phyloP scores from a whole-genome alignment of 805 yeast genomes.

The Saccharomycopsis vini region DNA sequence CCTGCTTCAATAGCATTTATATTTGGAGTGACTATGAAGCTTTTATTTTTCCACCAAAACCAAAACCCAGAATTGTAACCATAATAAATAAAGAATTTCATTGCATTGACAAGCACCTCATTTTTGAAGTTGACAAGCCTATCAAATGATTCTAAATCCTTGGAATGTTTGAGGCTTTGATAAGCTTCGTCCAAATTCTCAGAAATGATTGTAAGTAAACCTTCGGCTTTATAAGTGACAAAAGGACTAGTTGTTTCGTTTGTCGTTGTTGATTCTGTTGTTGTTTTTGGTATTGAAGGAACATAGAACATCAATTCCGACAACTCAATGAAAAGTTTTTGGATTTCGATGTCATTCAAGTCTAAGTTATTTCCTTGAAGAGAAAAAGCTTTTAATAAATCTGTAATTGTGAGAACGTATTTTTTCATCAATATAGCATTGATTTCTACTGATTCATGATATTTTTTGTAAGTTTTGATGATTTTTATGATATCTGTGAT shows the following conservation, averaged over 20 bases:
- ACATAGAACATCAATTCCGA: not conserved
- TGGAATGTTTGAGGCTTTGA: too few relatives aligned
- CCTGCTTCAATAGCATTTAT: not conserved
- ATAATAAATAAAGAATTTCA: constrained; percentile 1
- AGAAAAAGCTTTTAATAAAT: constrained; percentile 6
- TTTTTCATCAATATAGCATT: not conserved
- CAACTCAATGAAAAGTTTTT: constrained; percentile 4
- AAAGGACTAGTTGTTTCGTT: not conserved
- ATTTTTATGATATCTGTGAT: not conserved
- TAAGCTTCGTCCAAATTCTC: not conserved
- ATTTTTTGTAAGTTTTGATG: not conserved
- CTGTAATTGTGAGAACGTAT: constrained; percentile 1
- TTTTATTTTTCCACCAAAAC: constrained; percentile 13
- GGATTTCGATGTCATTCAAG: constrained; percentile 1
- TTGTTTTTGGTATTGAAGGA: not conserved
- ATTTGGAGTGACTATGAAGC: constrained; percentile 1
- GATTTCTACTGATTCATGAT: not conserved
- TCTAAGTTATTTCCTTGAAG: constrained; percentile 8
- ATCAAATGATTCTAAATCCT: not conserved
- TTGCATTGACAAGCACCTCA: constrained; percentile 4
- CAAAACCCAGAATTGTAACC: constrained; percentile 8
- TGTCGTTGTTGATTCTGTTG: not conserved
- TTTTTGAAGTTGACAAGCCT: constrained; percentile 10
- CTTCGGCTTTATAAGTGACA: not conserved
- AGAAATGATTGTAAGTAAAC: not conserved